Evolutionary conservation across 2,329 filamentous ascomycete species (phyloP), one percentile per base, ranked within the genome.

Genomic region (Gyromitra esculenta): DNA sequence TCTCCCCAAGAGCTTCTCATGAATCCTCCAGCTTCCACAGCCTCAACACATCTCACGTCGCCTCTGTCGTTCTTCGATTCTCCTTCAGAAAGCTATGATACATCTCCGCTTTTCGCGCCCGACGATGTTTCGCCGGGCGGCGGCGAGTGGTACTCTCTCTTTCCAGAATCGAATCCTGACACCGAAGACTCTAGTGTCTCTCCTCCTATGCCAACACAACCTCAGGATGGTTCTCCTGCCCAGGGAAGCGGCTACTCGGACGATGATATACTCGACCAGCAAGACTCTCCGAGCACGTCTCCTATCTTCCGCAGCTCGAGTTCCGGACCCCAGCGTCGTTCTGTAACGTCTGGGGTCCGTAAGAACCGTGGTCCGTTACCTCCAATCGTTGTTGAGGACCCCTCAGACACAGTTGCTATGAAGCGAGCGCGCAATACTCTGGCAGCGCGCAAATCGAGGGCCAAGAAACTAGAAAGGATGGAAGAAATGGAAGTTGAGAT

Each of bases 401-500:
- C 90, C 0, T 85, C 81, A 54, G 94, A 97, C 81, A 88, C 88
- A 8, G 83, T 91, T n/a, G 93, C 93, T 21, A 89, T 94, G 87
- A 97, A 97, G 90, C 92, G 95, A 83, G 94, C 94, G 65, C 91
- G 94, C 80, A 98, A 97, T 84, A 97, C 94, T 7, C 88, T 96
- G 83, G 95, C 95, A 18, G 95, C 95, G 81, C 93, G 95, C 80
- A 97, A 97, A 85, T 97, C 94, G 76, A 91, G 95, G 67, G 91
- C 93, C 82, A 91, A 93, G 80, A 97, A 97, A 86, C 90, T 92
- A 73, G 87, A 91, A 82, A 89, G 91, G 80, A 87, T 95, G 77
- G 90, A 92, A 72, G 89, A 90, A 74, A 87, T 97, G 59, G 92
- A 96, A 85, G 87, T 88, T 50, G 87, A 89, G 81, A 94, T 97